These are phyloP conservation scores for Podospora fimiseda DNA, from an alignment of 495 filamentous ascomycete genomes.

Conservation along the genomic window DNA sequence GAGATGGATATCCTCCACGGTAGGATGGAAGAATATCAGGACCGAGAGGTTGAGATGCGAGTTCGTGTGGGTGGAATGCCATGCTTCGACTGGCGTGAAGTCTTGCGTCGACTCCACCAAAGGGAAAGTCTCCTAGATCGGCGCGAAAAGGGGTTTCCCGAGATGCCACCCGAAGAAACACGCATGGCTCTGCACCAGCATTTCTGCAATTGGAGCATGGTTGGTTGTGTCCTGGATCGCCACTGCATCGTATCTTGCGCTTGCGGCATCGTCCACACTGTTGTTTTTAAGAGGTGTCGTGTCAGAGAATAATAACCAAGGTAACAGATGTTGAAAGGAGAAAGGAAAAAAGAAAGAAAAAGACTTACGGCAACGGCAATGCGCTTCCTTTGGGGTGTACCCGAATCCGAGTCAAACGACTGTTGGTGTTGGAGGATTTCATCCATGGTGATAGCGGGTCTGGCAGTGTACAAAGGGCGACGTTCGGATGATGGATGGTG, in stretches of 20 bases:
- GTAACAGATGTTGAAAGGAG: neutral
- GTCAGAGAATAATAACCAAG: constrained; percentile 1
- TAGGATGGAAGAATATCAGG: constrained; percentile 6
- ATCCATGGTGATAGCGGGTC: no score
- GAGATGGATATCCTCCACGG: neutral
- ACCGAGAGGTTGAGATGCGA: constrained; percentile 17
- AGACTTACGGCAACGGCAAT: constrained; percentile 64
- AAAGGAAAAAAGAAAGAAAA: neutral
- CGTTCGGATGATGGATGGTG: neutral
- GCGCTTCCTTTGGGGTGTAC: constrained; percentile 44
- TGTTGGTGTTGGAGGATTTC: neutral
- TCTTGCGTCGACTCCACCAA: constrained; percentile 36
- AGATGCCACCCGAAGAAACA: constrained; percentile 61
- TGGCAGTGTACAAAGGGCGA: no score
- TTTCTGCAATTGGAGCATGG: constrained; percentile 80
- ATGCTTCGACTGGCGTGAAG: constrained; percentile 27
- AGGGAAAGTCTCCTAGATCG: constrained; percentile 7
- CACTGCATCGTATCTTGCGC: constrained; percentile 94
- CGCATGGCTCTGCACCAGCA: constrained; percentile 63
- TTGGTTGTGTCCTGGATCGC: constrained; percentile 66
- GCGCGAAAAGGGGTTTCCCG: constrained; percentile 35
- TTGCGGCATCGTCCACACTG: constrained; percentile 89
- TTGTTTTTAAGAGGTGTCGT: neutral
- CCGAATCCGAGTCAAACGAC: constrained; percentile 30
- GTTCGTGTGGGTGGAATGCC: neutral